Percentiles rank a stretch among this genome's conserved stretches.
Evolutionary conservation across 352 stramenopile genomes (phyloP).

Genomic region (Globisporangium paroecandrum): DNA sequence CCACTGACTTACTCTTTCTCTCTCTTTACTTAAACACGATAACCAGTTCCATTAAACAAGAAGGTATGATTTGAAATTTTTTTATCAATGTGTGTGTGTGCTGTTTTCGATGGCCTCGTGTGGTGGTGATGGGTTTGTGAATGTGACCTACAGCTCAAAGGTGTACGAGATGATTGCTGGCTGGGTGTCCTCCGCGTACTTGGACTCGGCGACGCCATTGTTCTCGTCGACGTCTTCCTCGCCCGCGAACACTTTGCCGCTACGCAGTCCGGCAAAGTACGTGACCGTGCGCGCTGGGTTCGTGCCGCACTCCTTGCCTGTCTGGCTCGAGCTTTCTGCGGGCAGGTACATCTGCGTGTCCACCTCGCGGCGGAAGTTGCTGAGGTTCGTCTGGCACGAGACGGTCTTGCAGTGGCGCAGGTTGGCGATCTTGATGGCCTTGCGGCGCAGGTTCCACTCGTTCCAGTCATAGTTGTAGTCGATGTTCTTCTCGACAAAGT

Average conservation of each 20-base stretch:
- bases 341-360: slow-evolving; percentile 88
- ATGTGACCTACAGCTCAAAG: slow-evolving; percentile 49
- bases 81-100: slow-evolving; percentile 19
- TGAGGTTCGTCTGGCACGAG: slow-evolving; percentile 86
- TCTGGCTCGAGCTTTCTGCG: slow-evolving; percentile 69
- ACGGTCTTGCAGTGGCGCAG: slow-evolving; percentile 87
- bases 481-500: slow-evolving; percentile 92
- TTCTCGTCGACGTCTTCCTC: slow-evolving; percentile 14
- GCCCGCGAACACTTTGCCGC: slow-evolving; percentile 24
- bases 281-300: slow-evolving; percentile 79
- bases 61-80: slow-evolving; percentile 28
- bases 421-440: slow-evolving; percentile 90
- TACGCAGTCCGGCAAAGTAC: slow-evolving; percentile 72
- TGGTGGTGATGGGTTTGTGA: not conserved
- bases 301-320: slow-evolving; percentile 67
- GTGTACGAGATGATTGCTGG: slow-evolving; percentile 65
- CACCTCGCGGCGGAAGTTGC: slow-evolving; percentile 84
- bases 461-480: slow-evolving; percentile 94
- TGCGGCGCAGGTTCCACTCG: slow-evolving; percentile 90
- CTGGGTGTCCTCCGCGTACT: slow-evolving; percentile 29
- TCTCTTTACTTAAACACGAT: slow-evolving; percentile 12
- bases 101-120: not conserved
- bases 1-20: not conserved
- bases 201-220: slow-evolving; percentile 24
- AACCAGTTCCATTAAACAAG: slow-evolving; percentile 8